Evolutionary conservation across 2,329 filamentous ascomycete genomes (phyloP).

Genomic region (Emydomyces testavorans): DNA sequence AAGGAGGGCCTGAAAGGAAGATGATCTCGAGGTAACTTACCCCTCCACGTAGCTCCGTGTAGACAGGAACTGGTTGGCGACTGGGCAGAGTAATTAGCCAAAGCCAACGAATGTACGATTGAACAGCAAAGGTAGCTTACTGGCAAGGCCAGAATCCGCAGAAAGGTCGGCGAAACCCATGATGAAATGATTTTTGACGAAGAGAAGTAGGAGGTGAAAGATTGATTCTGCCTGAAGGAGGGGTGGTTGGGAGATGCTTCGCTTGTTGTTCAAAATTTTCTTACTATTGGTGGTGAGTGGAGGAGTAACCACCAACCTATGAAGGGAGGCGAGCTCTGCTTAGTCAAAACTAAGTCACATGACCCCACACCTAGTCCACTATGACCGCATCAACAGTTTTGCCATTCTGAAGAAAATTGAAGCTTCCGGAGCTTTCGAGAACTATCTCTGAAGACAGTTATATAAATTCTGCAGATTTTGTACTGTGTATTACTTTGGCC

Average conservation of each 20-base stretch:
- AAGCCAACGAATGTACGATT: conserved; percentile 17
- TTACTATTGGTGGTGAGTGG: not conserved
- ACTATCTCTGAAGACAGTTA: conserved; percentile 1
- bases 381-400: not conserved
- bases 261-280: conserved; percentile 11
- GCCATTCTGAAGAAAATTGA: not conserved
- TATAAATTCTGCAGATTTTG: not conserved
- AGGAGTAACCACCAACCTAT: not conserved
- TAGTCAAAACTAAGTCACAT: conserved; percentile 8
- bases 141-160: conserved; percentile 50
- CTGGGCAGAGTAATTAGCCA: conserved; percentile 24
- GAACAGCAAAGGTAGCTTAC: conserved; percentile 35
- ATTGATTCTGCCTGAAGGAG: too few species aligned
- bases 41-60: conserved; percentile 72
- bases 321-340: not conserved
- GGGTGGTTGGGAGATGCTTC: too few species aligned
- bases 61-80: conserved; percentile 35
- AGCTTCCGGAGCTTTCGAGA: conserved; percentile 12
- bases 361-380: too few species aligned
- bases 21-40: conserved; percentile 45
- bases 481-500: not conserved
- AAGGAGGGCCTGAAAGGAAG: conserved; percentile 17
- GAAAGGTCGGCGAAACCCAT: conserved; percentile 60
- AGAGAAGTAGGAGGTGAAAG: conserved; percentile 13
- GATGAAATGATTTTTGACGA: conserved; percentile 25